phyloP scores from a whole-genome alignment of 129 eudicot species.

The Flaveria brownii region DNA sequence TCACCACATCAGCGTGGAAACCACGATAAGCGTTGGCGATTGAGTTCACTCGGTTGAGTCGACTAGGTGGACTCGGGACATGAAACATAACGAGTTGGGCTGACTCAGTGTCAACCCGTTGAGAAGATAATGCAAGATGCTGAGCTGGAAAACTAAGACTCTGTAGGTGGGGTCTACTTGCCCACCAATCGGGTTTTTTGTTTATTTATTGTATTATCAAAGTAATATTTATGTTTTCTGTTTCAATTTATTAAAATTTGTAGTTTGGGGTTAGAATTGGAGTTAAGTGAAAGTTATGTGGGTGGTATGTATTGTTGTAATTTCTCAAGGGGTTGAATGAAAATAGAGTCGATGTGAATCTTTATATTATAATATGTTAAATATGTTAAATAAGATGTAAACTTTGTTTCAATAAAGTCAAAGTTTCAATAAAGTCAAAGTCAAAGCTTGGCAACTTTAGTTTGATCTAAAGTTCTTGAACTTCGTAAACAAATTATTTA shows the following conservation, averaged over 20 bases:
- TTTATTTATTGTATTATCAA: slow-evolving; percentile 2
- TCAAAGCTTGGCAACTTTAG: slow-evolving; percentile 30
- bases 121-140: slow-evolving; percentile 14
- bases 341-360: slow-evolving; percentile 31
- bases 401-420: slow-evolving; percentile 9
- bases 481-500: slow-evolving; percentile 17
- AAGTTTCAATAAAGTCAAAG: slow-evolving; percentile 25
- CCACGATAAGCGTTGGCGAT: slow-evolving; percentile 29
- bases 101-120: slow-evolving; percentile 25
- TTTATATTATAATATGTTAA: not conserved
- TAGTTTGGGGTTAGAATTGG: slow-evolving; percentile 26
- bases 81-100: not conserved
- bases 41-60: slow-evolving; percentile 31
- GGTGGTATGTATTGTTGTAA: slow-evolving; percentile 34
- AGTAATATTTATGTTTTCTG: slow-evolving; percentile 19
- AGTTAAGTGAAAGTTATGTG: slow-evolving; percentile 21
- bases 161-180: slow-evolving; percentile 22
- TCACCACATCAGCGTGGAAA: slow-evolving; percentile 90
- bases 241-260: slow-evolving; percentile 17
- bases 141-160: slow-evolving; percentile 36
- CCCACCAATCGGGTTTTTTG: not conserved
- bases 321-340: slow-evolving; percentile 28
- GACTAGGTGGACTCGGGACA: not conserved
- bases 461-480: slow-evolving; percentile 35
- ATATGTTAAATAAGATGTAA: slow-evolving; percentile 6